These are phyloP conservation scores for Metschnikowia bowlesiae DNA, from an alignment of 805 yeast genomes.

Conservation along the genomic window DNA sequence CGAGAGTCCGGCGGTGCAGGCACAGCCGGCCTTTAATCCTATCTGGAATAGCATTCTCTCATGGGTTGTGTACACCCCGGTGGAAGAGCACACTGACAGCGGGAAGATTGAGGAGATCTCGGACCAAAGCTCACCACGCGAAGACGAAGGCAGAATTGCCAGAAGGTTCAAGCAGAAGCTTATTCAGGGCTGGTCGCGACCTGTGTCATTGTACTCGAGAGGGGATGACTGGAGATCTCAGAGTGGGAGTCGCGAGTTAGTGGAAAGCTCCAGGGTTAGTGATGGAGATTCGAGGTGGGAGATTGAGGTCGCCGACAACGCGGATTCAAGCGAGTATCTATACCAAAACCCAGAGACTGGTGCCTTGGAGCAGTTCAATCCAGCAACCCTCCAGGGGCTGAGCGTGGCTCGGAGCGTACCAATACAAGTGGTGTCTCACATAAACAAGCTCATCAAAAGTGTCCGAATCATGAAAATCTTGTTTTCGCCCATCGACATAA, in stretches of 20 bases:
- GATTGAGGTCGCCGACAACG: conserved; percentile 27
- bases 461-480: conserved; percentile 33
- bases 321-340: conserved; percentile 22
- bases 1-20: neutral
- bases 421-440: conserved; percentile 17
- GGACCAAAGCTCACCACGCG: conserved; percentile 9
- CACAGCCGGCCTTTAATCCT: conserved; percentile 23
- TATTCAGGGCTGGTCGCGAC: conserved; percentile 1
- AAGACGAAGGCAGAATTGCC: neutral
- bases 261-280: neutral
- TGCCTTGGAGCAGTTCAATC: conserved; percentile 22
- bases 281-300: conserved; percentile 20
- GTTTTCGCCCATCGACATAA: conserved; percentile 38
- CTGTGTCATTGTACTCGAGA: neutral
- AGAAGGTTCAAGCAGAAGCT: neutral
- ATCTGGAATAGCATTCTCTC: conserved; percentile 36
- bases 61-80: conserved; percentile 27
- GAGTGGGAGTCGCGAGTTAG: neutral
- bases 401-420: conserved; percentile 5
- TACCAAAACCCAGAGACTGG: conserved; percentile 31
- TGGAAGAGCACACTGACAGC: neutral
- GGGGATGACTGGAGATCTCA: neutral
- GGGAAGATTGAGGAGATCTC: conserved; percentile 9
- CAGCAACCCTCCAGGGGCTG: conserved; percentile 3
- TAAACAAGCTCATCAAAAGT: conserved; percentile 31